Conservation (phyloP, 2,329 filamentous ascomycete genomes). For the Fusarium nurragi region DNA sequence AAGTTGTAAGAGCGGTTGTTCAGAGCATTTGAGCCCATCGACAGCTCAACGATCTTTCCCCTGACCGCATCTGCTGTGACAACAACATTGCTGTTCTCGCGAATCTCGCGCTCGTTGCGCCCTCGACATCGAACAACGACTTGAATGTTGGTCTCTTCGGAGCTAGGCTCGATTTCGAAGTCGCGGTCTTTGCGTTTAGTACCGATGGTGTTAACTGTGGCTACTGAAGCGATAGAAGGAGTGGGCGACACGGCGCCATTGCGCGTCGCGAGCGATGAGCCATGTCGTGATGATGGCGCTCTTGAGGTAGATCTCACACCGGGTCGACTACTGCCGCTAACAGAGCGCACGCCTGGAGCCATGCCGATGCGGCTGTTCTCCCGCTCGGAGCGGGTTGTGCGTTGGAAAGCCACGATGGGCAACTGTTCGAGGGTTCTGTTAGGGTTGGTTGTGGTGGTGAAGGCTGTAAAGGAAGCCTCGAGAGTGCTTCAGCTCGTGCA, state of each 20-base stretch:
- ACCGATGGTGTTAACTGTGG: conserved; percentile 67
- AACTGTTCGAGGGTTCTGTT: conserved; percentile 18
- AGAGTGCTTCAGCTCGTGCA: conserved; percentile 1
- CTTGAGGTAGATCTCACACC: conserved; percentile 38
- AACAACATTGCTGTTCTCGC: conserved; percentile 94
- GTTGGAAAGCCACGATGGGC: conserved; percentile 50
- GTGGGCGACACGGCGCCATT: conserved; percentile 72
- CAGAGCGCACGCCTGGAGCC: conserved; percentile 45
- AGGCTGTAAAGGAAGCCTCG: conserved; percentile 1
- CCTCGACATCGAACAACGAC: conserved; percentile 95
- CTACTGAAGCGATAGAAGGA: conserved; percentile 69
- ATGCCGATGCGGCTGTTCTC: conserved; percentile 50
- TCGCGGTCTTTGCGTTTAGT: conserved; percentile 89
- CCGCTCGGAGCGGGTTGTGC: conserved; percentile 51
- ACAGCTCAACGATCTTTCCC: conserved; percentile 83
- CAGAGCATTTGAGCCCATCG: conserved; percentile 90
- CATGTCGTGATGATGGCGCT: conserved; percentile 42
- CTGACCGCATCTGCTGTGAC: conserved; percentile 88
- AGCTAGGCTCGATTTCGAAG: conserved; percentile 71
- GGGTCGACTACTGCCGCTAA: conserved; percentile 35
- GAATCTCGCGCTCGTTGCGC: conserved; percentile 89
- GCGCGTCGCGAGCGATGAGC: conserved; percentile 38
- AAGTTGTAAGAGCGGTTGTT: conserved; percentile 98
- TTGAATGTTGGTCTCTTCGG: conserved; percentile 94
- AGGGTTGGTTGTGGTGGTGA: conserved; percentile 12